Percentiles rank a stretch among this genome's conserved stretches.
Evolutionary conservation across 345 rosid species (phyloP).

Genomic region (Adansonia digitata): DNA sequence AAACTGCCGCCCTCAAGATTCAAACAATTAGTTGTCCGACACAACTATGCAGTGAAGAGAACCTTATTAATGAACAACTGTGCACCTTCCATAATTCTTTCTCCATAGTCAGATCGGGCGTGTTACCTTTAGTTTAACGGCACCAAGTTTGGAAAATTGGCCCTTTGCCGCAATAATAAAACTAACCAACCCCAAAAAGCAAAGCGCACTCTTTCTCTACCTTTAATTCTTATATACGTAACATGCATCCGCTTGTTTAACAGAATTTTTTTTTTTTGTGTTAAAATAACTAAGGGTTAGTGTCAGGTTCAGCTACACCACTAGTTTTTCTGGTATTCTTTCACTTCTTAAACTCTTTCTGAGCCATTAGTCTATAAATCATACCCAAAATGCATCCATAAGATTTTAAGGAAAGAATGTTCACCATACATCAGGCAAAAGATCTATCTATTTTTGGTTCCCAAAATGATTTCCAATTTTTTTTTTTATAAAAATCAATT

Average conservation of each 20-base stretch:
- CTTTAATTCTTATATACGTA: background rate
- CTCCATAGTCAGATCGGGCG: background rate
- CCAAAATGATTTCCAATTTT: too few species aligned
- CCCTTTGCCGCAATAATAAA: background rate
- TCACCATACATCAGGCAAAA: too few species aligned
- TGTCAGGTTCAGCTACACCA: background rate
- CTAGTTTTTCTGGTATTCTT: background rate
- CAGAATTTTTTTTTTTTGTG: background rate
- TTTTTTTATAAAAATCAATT: too few species aligned
- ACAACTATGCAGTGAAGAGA: background rate
- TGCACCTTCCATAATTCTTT: background rate
- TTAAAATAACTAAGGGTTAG: background rate
- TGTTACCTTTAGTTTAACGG: background rate
- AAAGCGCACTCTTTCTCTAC: too few species aligned
- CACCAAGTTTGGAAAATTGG: slow-evolving; percentile 2
- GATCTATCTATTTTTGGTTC: too few species aligned
- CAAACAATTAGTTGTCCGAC: background rate
- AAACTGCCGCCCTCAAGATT: background rate
- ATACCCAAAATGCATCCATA: too few species aligned
- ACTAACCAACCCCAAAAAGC: background rate
- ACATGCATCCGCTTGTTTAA: background rate
- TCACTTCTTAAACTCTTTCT: background rate
- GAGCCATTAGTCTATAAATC: too few species aligned
- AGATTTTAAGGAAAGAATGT: too few species aligned
- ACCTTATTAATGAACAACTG: background rate